Evolutionary conservation across 2,329 filamentous ascomycete genomes (phyloP).

Genomic region (Mollisiaceae sp.): DNA sequence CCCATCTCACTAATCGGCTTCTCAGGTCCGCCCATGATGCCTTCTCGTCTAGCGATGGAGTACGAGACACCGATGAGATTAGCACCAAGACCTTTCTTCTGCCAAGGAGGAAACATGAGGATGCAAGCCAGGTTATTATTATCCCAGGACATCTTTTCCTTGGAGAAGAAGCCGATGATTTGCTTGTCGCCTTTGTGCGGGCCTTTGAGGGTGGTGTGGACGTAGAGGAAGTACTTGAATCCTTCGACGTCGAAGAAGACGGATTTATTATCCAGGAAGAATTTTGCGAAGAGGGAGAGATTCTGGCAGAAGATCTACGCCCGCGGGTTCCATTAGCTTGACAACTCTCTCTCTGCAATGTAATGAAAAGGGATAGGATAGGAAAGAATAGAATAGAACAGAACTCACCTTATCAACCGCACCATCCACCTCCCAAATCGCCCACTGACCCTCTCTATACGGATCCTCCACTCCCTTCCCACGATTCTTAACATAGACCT

Average conservation of each 20-base stretch:
- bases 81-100: slow-evolving; percentile 85
- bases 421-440: slow-evolving; percentile 92
- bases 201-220: slow-evolving; percentile 60
- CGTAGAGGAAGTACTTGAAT: slow-evolving; percentile 93
- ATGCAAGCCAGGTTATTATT: slow-evolving; percentile 98
- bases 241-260: slow-evolving; percentile 96
- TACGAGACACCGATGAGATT: slow-evolving; percentile 93
- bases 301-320: slow-evolving; percentile 86
- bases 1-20: slow-evolving; percentile 90
- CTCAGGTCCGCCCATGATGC: slow-evolving; percentile 87
- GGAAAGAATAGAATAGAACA: background rate
- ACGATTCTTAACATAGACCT: slow-evolving; percentile 72
- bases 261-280: slow-evolving; percentile 97
- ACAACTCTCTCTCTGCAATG: no score
- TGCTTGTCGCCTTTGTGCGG: slow-evolving; percentile 47
- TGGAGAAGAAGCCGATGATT: slow-evolving; percentile 96
- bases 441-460: slow-evolving; percentile 70
- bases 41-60: slow-evolving; percentile 84
- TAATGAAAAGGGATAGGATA: no score
- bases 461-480: slow-evolving; percentile 44
- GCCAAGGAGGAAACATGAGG: slow-evolving; percentile 93
- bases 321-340: background rate
- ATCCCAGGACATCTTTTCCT: slow-evolving; percentile 99
- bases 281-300: slow-evolving; percentile 92
- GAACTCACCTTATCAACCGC: slow-evolving; percentile 73